Percentiles rank a stretch among this genome's conserved stretches.
Conservation (phyloP, 2,329 filamentous ascomycete species). For the Trichoderma sp. region DNA sequence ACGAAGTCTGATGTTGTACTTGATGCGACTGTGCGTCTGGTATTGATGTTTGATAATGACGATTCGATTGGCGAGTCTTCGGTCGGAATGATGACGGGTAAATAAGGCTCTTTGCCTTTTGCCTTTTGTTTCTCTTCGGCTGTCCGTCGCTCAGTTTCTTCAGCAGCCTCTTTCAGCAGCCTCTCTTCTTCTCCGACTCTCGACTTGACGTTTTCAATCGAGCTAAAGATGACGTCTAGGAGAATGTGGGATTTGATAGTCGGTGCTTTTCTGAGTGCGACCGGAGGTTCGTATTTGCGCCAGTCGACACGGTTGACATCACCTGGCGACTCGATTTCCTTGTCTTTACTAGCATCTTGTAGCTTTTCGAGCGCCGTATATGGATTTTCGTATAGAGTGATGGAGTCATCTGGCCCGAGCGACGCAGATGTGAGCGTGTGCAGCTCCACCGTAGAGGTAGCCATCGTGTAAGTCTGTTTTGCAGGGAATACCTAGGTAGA, state of each 20-base stretch:
- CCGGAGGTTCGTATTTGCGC: slow-evolving; percentile 50
- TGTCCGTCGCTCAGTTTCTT: slow-evolving; percentile 30
- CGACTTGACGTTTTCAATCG: slow-evolving; percentile 48
- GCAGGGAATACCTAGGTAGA: background rate
- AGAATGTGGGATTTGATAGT: slow-evolving; percentile 46
- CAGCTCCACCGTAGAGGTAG: slow-evolving; percentile 11
- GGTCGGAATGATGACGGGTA: slow-evolving; percentile 38
- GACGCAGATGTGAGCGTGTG: slow-evolving; percentile 34
- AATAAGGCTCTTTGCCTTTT: slow-evolving; percentile 41
- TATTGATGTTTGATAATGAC: background rate
- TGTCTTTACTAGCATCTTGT: slow-evolving; percentile 32
- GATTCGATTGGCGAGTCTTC: slow-evolving; percentile 18
- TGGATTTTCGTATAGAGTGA: slow-evolving; percentile 36
- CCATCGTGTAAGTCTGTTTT: background rate
- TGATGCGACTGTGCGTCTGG: background rate
- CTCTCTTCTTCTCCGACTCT: slow-evolving; percentile 39
- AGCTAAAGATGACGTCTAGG: slow-evolving; percentile 44
- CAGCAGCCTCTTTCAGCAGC: slow-evolving; percentile 35
- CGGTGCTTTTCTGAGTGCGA: slow-evolving; percentile 42
- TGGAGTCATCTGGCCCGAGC: slow-evolving; percentile 36
- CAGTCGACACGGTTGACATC: slow-evolving; percentile 44
- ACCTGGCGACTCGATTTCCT: slow-evolving; percentile 28
- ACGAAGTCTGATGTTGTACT: background rate
- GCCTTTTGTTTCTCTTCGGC: slow-evolving; percentile 29
- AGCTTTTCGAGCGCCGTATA: slow-evolving; percentile 32